These are phyloP conservation scores for Auriscalpium microsporum DNA, from an alignment of 768 basidiomycete species.

Conservation along the genomic window DNA sequence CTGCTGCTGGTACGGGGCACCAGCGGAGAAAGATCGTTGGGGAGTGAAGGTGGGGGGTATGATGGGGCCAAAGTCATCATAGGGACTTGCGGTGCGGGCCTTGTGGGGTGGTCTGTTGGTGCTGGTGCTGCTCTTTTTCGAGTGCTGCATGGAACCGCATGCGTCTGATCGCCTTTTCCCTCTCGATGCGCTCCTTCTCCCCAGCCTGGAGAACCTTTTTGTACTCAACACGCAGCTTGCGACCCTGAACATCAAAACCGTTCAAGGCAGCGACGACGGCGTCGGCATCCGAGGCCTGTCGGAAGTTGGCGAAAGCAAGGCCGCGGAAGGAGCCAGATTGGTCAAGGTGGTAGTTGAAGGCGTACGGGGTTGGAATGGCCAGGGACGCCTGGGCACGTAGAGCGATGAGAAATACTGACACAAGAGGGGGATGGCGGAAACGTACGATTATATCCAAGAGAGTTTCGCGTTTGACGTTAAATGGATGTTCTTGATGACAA, in stretches of 20 bases:
- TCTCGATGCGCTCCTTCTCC: conserved; percentile 97
- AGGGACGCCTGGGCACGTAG: conserved; percentile 60
- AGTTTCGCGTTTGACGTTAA: conserved; percentile 95
- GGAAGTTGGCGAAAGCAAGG: conserved; percentile 96
- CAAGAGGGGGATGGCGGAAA: conserved; percentile 16
- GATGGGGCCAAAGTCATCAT: conserved; percentile 69
- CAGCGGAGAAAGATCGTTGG: conserved; percentile 66
- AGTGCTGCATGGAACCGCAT: conserved; percentile 98
- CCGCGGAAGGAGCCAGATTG: conserved; percentile 95
- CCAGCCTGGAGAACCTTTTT: conserved; percentile 99
- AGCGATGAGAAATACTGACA: conserved; percentile 3
- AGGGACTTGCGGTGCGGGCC: conserved; percentile 24
- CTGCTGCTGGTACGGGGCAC: conserved; percentile 51
- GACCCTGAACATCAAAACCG: conserved; percentile 92
- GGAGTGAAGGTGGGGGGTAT: conserved; percentile 49
- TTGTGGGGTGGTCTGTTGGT: conserved; percentile 34
- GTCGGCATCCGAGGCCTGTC: conserved; percentile 84
- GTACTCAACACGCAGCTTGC: conserved; percentile 97
- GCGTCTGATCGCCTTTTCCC: conserved; percentile 95
- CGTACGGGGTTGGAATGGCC: conserved; percentile 92
- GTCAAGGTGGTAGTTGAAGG: conserved; percentile 99
- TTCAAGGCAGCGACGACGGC: conserved; percentile 94
- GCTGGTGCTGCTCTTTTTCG: conserved; percentile 60
- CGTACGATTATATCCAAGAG: conserved; percentile 93
- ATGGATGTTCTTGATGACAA: conserved; percentile 99